Evolutionary conservation across 2,329 filamentous ascomycete genomes (phyloP).

Genomic region (Aspergillus sergii): DNA sequence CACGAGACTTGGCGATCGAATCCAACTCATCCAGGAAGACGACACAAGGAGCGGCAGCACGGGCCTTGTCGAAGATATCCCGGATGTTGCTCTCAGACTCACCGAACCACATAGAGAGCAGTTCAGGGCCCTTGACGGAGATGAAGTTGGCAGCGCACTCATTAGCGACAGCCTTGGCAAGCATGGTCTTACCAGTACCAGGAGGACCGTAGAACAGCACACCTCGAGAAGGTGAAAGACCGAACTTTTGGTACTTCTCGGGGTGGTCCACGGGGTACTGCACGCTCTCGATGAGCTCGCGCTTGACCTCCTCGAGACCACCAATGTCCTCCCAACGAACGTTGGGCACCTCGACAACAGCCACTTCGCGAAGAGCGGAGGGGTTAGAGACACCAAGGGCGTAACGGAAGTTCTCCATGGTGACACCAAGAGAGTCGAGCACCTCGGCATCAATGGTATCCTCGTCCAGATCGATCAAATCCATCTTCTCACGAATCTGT

Average conservation of each 20-base stretch:
- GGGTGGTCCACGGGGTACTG: conserved; percentile 99
- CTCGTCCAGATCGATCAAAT: conserved; percentile 97
- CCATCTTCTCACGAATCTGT: conserved; percentile 99
- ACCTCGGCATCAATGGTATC: conserved; percentile 99
- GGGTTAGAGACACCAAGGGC: conserved; percentile 98
- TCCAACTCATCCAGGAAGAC: conserved; percentile 99
- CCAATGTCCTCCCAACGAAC: conserved; percentile 99
- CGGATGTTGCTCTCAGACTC: conserved; percentile 99
- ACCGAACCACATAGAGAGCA: conserved; percentile 99
- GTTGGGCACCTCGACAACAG: conserved; percentile 98
- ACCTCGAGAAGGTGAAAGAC: conserved; percentile 95
- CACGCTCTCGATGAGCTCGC: conserved; percentile 97
- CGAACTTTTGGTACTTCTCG: conserved; percentile 99
- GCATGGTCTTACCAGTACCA: conserved; percentile 99
- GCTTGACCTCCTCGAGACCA: conserved; percentile 97
- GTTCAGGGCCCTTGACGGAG: conserved; percentile 96
- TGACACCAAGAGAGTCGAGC: conserved; percentile 94
- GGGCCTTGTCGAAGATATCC: conserved; percentile 99
- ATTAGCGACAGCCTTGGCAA: conserved; percentile 99
- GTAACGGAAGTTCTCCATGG: conserved; percentile 99
- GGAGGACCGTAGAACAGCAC: conserved; percentile 98
- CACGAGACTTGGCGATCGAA: conserved; percentile 98
- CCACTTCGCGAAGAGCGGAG: conserved; percentile 96
- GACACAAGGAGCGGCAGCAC: conserved; percentile 94
- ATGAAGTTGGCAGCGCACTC: conserved; percentile 99